These are phyloP conservation scores for Talaromyces proteolyticus DNA, from an alignment of 495 filamentous ascomycete genomes.

Conservation along the genomic window DNA sequence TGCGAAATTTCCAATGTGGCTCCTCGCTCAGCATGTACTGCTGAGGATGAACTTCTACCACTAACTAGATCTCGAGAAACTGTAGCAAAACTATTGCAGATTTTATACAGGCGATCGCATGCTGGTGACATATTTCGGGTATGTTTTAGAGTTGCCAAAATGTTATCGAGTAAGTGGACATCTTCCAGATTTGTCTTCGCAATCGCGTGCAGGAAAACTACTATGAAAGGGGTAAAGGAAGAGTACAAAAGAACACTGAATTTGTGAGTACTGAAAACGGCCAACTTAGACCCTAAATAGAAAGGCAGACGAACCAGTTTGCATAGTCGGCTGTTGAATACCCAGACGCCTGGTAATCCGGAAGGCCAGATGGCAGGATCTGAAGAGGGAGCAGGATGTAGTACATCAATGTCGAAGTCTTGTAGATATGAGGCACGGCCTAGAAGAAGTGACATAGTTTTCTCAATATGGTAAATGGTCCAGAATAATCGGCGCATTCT, in stretches of 20 bases:
- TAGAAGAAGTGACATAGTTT: conserved; percentile 14
- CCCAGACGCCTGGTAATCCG: conserved; percentile 5
- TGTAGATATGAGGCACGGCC: conserved; percentile 17
- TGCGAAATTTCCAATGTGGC: not conserved
- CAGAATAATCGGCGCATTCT: conserved; percentile 14
- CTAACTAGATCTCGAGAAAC: conserved; percentile 5
- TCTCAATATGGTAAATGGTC: conserved; percentile 15
- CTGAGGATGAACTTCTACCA: not conserved
- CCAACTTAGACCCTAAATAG: not conserved
- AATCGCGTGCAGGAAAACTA: conserved; percentile 19
- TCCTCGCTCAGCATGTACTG: not conserved
- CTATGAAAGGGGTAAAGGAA: conserved; percentile 19
- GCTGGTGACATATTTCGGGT: conserved; percentile 8
- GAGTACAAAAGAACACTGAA: conserved; percentile 15
- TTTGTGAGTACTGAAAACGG: not conserved
- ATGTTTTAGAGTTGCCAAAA: conserved; percentile 11
- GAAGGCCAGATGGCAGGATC: conserved; percentile 11
- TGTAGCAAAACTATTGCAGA: conserved; percentile 13
- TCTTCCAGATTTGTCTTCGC: conserved; percentile 12
- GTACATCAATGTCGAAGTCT: conserved; percentile 16
- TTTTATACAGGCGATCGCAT: conserved; percentile 12
- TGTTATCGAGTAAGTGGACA: conserved; percentile 13
- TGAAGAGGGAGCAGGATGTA: conserved; percentile 4
- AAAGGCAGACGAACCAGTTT: conserved; percentile 13
- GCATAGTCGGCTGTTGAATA: conserved; percentile 15